phyloP scores from a whole-genome alignment of 495 filamentous ascomycete species.

The Talaromyces thailandensis region DNA sequence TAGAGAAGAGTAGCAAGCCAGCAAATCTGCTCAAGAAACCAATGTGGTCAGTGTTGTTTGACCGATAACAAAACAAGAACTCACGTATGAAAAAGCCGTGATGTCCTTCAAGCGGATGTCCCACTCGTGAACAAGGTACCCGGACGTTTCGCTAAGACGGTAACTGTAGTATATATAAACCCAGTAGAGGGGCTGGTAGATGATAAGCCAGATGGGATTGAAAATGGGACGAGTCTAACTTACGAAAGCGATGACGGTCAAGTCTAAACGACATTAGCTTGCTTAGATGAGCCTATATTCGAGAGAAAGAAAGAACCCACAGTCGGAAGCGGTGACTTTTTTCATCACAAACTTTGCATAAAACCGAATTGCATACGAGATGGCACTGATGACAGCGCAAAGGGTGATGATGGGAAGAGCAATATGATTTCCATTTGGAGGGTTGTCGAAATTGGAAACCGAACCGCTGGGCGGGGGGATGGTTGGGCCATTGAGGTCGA shows the following conservation, averaged over 20 bases:
- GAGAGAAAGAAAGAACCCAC: neutral
- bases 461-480: conserved; percentile 8
- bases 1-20: conserved; percentile 7
- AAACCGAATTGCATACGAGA: conserved; percentile 9
- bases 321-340: conserved; percentile 11
- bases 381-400: conserved; percentile 10
- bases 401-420: conserved; percentile 14
- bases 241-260: neutral
- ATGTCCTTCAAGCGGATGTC: conserved; percentile 13
- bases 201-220: neutral
- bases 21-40: neutral
- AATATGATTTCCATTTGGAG: conserved; percentile 18
- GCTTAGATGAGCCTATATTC: too few species aligned
- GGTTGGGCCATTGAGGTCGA: conserved; percentile 12
- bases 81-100: conserved; percentile 12
- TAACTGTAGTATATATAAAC: conserved; percentile 10
- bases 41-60: neutral
- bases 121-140: conserved; percentile 18
- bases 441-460: conserved; percentile 20
- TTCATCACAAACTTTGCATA: conserved; percentile 15
- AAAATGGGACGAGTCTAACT: neutral
- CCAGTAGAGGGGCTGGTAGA: conserved; percentile 11
- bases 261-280: neutral
- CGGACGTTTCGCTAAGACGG: conserved; percentile 10
- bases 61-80: neutral